A percentile compares a stretch with the other conserved stretches of the same genome.
phyloP scores from a whole-genome alignment of 495 filamentous ascomycete species.

The Neurospora hispaniola region DNA sequence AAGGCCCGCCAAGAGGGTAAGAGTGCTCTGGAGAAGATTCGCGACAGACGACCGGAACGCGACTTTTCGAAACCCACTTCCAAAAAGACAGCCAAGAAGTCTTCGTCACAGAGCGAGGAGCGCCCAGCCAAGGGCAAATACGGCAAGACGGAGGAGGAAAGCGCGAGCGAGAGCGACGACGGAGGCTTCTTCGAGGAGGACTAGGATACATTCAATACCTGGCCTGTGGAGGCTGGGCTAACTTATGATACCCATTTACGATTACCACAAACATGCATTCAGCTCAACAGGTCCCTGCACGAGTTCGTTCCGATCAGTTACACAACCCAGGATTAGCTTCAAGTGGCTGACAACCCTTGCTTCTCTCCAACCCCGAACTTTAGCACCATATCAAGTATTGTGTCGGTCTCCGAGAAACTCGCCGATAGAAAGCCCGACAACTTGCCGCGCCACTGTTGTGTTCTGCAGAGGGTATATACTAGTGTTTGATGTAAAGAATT shows the following conservation, averaged over 20 bases:
- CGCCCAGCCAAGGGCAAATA: not conserved
- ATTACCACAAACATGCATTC: not conserved
- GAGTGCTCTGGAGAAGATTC: constrained; percentile 37
- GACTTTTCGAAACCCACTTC: not conserved
- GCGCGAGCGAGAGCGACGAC: constrained; percentile 14
- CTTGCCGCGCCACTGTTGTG: not conserved
- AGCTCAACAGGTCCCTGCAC: not conserved
- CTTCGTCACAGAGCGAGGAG: not conserved
- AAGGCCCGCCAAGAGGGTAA: constrained; percentile 54
- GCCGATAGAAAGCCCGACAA: not conserved
- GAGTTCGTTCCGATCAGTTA: not conserved
- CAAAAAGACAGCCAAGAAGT: not conserved
- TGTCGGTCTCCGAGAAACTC: not conserved
- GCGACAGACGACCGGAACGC: constrained; percentile 31
- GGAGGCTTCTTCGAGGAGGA: constrained; percentile 26
- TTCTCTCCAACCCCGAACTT: not conserved
- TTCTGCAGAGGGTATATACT: not conserved
- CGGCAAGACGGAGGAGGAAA: not conserved
- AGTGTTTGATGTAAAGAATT: not conserved
- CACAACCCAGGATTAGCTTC: not conserved
- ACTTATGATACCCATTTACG: constrained; percentile 13
- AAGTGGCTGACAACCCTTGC: not conserved
- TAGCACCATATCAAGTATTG: not conserved
- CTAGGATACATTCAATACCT: not conserved
- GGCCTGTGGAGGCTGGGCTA: not conserved